Percentiles rank a stretch among this genome's conserved stretches.
These are phyloP conservation scores for Boletellus sp. DNA, from an alignment of 1,284 basidiomycete genomes.

Conservation along the genomic window DNA sequence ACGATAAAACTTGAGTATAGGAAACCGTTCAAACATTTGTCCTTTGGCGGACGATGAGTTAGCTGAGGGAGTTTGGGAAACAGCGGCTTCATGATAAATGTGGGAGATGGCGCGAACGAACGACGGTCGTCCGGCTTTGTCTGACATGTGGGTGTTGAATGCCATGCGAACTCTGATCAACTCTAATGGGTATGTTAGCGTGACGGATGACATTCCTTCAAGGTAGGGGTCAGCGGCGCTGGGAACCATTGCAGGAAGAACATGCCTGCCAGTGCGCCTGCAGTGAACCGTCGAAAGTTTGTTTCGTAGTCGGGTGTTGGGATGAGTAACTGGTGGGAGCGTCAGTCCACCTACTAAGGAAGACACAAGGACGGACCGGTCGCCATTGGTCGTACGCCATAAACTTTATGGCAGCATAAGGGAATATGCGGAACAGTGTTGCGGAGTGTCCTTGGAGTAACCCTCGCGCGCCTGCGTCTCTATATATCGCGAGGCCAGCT, in stretches of 20 bases:
- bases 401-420: slow-evolving; percentile 95
- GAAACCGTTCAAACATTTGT: slow-evolving; percentile 54
- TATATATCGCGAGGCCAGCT: slow-evolving; percentile 81
- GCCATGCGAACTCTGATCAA: slow-evolving; percentile 95
- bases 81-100: slow-evolving; percentile 69
- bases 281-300: slow-evolving; percentile 78
- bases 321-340: slow-evolving; percentile 61
- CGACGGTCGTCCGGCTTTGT: slow-evolving; percentile 45
- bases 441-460: slow-evolving; percentile 95
- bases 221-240: not conserved
- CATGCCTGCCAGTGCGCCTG: slow-evolving; percentile 84
- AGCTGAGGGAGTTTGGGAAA: slow-evolving; percentile 26
- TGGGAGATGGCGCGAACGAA: slow-evolving; percentile 59
- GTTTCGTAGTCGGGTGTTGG: slow-evolving; percentile 80
- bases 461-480: slow-evolving; percentile 69
- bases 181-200: slow-evolving; percentile 93
- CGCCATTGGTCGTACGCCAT: slow-evolving; percentile 88
- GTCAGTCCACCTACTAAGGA: not conserved
- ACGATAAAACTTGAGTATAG: slow-evolving; percentile 88
- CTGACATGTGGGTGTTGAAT: slow-evolving; percentile 65
- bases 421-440: slow-evolving; percentile 83
- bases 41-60: slow-evolving; percentile 20
- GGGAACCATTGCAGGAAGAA: not conserved
- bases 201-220: slow-evolving; percentile 84
- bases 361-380: slow-evolving; percentile 59